Conservation (phyloP, 1,284 basidiomycete genomes). For the Fomitiporia mediterranea region DNA sequence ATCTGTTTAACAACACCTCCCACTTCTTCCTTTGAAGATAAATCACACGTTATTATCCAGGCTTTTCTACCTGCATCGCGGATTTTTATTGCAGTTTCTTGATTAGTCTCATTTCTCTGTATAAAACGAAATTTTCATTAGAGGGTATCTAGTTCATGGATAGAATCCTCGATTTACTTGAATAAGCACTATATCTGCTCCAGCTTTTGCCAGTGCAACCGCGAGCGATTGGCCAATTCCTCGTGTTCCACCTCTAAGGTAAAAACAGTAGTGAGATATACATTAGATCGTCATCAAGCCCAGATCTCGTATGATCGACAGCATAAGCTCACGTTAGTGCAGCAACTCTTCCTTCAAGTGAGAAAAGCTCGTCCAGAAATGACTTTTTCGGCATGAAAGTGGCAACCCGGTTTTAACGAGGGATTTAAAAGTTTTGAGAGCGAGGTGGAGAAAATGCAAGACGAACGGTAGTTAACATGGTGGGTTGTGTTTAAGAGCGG, state of each 20-base stretch:
- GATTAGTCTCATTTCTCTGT: constrained; percentile 18
- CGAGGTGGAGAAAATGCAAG: neutral
- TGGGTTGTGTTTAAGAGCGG: neutral
- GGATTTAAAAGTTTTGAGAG: neutral
- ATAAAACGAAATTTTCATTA: neutral
- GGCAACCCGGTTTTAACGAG: neutral
- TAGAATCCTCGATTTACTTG: constrained; percentile 1
- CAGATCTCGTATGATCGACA: neutral
- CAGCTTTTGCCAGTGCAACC: constrained; percentile 21
- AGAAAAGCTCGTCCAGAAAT: constrained; percentile 17
- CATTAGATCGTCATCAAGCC: neutral
- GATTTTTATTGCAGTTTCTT: constrained; percentile 18
- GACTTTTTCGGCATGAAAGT: constrained; percentile 7
- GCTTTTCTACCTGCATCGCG: constrained; percentile 13
- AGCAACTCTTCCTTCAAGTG: constrained; percentile 15
- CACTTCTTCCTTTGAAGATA: constrained; percentile 65
- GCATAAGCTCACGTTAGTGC: constrained; percentile 13
- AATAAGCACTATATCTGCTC: constrained; percentile 23
- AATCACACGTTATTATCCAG: constrained; percentile 48
- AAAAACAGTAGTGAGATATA: neutral
- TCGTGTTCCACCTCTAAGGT: constrained; percentile 24
- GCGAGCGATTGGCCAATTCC: constrained; percentile 20
- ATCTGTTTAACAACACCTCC: constrained; percentile 63
- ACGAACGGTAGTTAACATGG: neutral
- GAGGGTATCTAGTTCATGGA: neutral